Conservation (phyloP, 129 eudicot genomes). For the Erigeron canadensis region DNA sequence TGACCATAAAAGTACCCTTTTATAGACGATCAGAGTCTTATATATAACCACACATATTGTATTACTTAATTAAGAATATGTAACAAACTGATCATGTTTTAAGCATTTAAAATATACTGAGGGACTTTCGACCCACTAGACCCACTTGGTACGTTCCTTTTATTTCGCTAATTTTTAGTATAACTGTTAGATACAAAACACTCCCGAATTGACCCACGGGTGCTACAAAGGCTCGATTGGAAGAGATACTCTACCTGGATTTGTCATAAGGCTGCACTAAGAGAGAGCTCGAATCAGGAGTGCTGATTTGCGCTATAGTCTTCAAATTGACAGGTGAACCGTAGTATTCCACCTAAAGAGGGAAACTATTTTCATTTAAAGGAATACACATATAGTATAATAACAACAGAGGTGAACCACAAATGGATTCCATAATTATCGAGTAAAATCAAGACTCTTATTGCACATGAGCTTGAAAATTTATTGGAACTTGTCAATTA, state of each 20-base stretch:
- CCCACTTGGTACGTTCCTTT: too few relatives aligned
- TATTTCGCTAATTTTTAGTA: too few relatives aligned
- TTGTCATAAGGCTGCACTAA: slow-evolving; percentile 92
- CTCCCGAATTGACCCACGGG: neutral
- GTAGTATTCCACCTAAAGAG: slow-evolving; percentile 78
- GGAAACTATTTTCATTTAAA: neutral
- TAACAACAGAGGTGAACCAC: neutral
- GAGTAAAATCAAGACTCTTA: neutral
- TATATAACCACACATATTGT: too few relatives aligned
- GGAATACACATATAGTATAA: neutral
- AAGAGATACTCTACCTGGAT: slow-evolving; percentile 57
- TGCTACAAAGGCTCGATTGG: neutral
- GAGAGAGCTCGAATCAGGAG: slow-evolving; percentile 88
- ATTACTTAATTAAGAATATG: too few relatives aligned
- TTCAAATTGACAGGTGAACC: slow-evolving; percentile 83
- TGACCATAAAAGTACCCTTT: too few relatives aligned
- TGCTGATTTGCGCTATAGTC: slow-evolving; percentile 94
- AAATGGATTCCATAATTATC: neutral
- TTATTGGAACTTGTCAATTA: neutral
- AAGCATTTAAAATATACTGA: too few relatives aligned
- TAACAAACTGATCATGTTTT: too few relatives aligned
- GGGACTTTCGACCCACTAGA: too few relatives aligned
- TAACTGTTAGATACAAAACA: too few relatives aligned
- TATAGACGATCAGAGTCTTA: too few relatives aligned
- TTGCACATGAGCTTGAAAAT: neutral